A percentile compares a stretch with the other conserved stretches of the same genome.
phyloP scores from a whole-genome alignment of 495 filamentous ascomycete genomes.

The Jackrogersella minutella region DNA sequence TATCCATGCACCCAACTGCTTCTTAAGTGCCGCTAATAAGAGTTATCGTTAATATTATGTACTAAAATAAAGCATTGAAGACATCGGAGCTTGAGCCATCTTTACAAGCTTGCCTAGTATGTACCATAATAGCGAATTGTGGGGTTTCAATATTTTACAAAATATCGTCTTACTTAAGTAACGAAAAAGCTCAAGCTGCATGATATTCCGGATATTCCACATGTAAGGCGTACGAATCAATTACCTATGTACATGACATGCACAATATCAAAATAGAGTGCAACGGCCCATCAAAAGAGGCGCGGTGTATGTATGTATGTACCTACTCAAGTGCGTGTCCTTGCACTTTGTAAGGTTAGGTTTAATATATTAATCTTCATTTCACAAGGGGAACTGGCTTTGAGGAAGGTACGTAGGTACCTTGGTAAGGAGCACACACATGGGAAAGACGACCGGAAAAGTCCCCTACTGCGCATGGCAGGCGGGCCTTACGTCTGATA shows the following conservation, averaged over 20 bases:
- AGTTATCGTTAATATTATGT: too few relatives aligned
- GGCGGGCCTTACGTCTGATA: slow-evolving; percentile 34
- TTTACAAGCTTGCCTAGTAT: too few relatives aligned
- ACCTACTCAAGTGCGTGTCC: slow-evolving; percentile 4
- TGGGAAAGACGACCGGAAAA: slow-evolving; percentile 30
- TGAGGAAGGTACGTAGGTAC: neutral
- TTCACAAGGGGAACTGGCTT: neutral
- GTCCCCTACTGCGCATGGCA: slow-evolving; percentile 33
- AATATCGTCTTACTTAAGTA: neutral
- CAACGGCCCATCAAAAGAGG: slow-evolving; percentile 9
- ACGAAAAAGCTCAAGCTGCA: neutral
- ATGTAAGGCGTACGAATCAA: slow-evolving; percentile 1
- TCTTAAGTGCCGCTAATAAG: too few relatives aligned
- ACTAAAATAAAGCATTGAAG: too few relatives aligned
- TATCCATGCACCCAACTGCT: too few relatives aligned
- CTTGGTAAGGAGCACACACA: slow-evolving; percentile 20
- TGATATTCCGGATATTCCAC: slow-evolving; percentile 19
- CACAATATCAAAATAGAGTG: slow-evolving; percentile 11
- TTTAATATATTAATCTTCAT: slow-evolving; percentile 18
- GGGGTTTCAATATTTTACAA: neutral
- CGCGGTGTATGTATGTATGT: slow-evolving; percentile 1
- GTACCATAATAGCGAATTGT: too few relatives aligned
- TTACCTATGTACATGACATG: neutral
- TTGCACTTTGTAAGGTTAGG: slow-evolving; percentile 4
- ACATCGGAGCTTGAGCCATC: too few relatives aligned